phyloP scores from a whole-genome alignment of 176 grass and related monocot species.

The Dendrocalamus sinicus region DNA sequence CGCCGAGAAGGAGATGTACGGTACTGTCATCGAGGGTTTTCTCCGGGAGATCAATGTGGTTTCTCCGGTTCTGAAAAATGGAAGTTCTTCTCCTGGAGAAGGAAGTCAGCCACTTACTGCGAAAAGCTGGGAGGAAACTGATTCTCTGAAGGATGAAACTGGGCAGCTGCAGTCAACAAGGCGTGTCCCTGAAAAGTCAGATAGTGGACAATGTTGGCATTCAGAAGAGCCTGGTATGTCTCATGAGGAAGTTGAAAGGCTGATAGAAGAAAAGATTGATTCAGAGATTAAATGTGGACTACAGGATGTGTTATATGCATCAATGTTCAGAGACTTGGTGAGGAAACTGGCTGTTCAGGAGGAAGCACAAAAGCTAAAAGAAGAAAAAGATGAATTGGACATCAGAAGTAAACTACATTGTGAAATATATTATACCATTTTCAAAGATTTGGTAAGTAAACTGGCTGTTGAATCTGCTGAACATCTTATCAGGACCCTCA shows the following conservation, averaged over 20 bases:
- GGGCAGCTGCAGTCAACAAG: not conserved
- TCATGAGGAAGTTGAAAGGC: constrained; percentile 25
- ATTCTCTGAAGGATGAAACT: constrained; percentile 16
- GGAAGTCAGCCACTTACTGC: not conserved
- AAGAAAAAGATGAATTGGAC: constrained; percentile 22
- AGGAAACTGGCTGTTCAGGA: not conserved
- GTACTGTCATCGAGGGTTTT: constrained; percentile 42
- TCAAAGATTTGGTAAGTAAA: constrained; percentile 10
- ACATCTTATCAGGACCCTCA: not conserved
- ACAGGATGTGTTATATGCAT: constrained; percentile 33
- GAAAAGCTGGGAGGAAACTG: constrained; percentile 14
- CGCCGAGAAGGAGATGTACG: constrained; percentile 54
- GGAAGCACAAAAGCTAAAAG: constrained; percentile 30
- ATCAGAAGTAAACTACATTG: constrained; percentile 30
- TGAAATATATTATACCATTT: not conserved
- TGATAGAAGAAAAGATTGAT: constrained; percentile 41
- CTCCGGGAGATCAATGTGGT: constrained; percentile 38
- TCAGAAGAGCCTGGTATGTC: not conserved
- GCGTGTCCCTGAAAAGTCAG: not conserved
- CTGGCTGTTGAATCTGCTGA: constrained; percentile 10
- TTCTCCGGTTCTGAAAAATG: not conserved
- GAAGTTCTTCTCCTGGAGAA: not conserved
- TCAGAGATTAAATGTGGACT: constrained; percentile 39
- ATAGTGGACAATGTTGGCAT: not conserved
- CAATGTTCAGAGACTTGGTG: constrained; percentile 23